Conservation (phyloP, 768 basidiomycete species). For the Glaciozyma martinii region DNA sequence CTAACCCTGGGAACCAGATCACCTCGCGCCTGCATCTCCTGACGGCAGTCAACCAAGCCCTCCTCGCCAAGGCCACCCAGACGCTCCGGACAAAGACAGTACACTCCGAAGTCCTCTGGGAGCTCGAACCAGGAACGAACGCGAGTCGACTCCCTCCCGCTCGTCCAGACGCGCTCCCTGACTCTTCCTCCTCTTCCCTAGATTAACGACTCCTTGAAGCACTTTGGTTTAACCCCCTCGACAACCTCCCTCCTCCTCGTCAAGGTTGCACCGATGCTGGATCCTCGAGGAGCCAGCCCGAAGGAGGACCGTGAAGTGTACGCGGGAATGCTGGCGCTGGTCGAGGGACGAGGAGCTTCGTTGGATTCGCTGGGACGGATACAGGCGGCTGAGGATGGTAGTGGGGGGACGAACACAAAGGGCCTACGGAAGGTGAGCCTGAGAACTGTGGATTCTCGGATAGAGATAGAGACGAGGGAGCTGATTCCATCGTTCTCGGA, state of each 20-base stretch:
- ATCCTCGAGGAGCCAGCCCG: neutral
- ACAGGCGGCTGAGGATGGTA: conserved; percentile 39
- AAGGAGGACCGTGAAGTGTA: conserved; percentile 39
- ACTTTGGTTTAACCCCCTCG: conserved; percentile 69
- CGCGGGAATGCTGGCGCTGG: conserved; percentile 38
- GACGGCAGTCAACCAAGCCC: conserved; percentile 72
- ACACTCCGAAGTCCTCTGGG: conserved; percentile 85
- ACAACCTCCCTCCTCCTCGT: conserved; percentile 64
- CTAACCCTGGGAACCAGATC: conserved; percentile 48
- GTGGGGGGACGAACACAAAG: conserved; percentile 55
- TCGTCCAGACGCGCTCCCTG: too few species aligned
- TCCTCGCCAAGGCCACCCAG: conserved; percentile 57
- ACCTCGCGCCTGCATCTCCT: conserved; percentile 70
- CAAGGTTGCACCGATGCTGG: conserved; percentile 44
- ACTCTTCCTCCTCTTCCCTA: conserved; percentile 35
- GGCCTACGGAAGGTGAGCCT: conserved; percentile 60
- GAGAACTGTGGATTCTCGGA: neutral
- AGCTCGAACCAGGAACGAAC: conserved; percentile 77
- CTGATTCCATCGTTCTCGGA: conserved; percentile 19
- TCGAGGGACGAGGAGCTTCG: conserved; percentile 51
- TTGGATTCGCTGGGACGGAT: conserved; percentile 55
- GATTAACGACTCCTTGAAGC: conserved; percentile 80
- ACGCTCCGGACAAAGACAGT: conserved; percentile 70
- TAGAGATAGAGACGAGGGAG: neutral
- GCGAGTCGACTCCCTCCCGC: conserved; percentile 43